Evolutionary conservation across 441 rosid species (phyloP), one percentile per base, ranked within the genome.

Genomic region (Lepidium campestre): DNA sequence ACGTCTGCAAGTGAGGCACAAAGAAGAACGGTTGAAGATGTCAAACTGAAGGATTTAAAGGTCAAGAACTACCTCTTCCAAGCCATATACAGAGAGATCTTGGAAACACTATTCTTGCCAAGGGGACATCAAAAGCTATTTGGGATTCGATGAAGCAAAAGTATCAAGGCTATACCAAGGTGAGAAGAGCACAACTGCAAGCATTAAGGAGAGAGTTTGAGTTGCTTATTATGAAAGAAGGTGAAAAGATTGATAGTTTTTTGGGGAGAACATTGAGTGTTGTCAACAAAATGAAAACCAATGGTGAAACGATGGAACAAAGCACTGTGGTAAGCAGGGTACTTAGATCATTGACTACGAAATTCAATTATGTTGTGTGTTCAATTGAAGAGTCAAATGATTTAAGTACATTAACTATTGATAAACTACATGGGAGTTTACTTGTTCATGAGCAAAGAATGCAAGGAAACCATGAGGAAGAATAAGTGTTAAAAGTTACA

Each of bases 211-310:
- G 14, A 6, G 59, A 54, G 13, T 32, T 54, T 32, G 59, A 54
- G 10, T 4, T 54, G 6, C 39, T 54, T 1, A 10, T 10, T 10
- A 57, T 37, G 62, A 57, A 57, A 14, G 58, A 53, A 17, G 49
- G 62, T 40, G 68, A 61, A 8, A 29, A n/a, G 18, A 36, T 70
- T 4, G 23, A 61, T 20, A 40, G 2, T 1, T 62, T 27, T 6
- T 8, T 70, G 39, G 63, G 62, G 5, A 27, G 42, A 5, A 62
- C 55, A 4, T 60, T 71, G 10, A 13, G 23, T 5, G 22, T 71
- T 13, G 62, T 48, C 10, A 69, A 69, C 34, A 49, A 49, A 60
- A 69, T 69, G 67, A 69, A 60, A 11, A 36, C 37, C 0, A 52
- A 70, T 50, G 44, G 67, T 11, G 68, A 60, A 6, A 4, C 4